Evolutionary conservation across 495 filamentous ascomycete genomes (phyloP), one percentile per base, ranked within the genome.

Genomic region (Aspergillus campestris): DNA sequence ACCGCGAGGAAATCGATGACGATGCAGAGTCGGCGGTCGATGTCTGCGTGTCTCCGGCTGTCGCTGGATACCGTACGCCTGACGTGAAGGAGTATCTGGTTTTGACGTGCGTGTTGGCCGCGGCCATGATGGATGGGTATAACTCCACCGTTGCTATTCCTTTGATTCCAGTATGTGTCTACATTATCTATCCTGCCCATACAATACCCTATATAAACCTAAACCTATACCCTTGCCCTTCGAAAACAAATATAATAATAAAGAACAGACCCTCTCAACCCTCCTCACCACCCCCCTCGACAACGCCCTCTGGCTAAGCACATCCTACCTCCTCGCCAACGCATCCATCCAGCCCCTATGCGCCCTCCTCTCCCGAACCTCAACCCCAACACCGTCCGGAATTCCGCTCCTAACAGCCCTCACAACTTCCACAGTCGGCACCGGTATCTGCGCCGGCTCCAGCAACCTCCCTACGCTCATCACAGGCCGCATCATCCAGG

Each of bases 401-500:
- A 24, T 24, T 4, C 18, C 18, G 4, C 66, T 83, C 47, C 64
- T 78, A 24, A 42, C 74, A 11, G 70, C 74, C 6, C 55, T 74
- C 0, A 51, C 73, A 1, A 61, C 80, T 35, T 81, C 84, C 48
- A 70, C 69, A 7, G 67, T 68, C 12, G 83, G 83, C 0, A 74
- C 80, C 1, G 71, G 84, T 5, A 60, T 84, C 18, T 74, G 73
- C 38, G 78, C 71, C 5, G 61, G 83, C 5, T 74, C 83, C 0
- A 66, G 74, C 41, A 73, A 74, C 51, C 79, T 88, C 38, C 69
- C 67, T 6, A 56, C 77, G 15, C 66, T 89, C 31, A 70, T 88
- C 14, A 65, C 80, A 34, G 83, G 84, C 6, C 74, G 85, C 14
- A 66, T 74, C 3, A 63, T 88, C 10, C 85, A 89, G 43, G 85